These are phyloP conservation scores for Madurella fahalii DNA, from an alignment of 2,329 filamentous ascomycete genomes.

Conservation along the genomic window DNA sequence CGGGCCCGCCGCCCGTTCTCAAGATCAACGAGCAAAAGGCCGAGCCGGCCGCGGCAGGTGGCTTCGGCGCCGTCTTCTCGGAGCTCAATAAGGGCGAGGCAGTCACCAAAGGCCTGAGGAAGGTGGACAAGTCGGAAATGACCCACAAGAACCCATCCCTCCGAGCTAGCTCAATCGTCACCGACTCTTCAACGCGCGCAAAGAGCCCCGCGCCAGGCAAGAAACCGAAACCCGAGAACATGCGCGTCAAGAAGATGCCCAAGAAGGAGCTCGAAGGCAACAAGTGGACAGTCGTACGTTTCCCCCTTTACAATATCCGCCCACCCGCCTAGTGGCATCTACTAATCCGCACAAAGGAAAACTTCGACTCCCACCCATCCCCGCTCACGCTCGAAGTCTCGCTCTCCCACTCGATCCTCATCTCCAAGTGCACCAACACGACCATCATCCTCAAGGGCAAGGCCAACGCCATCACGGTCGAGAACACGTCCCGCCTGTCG, in stretches of 20 bases:
- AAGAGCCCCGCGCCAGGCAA: conserved; percentile 87
- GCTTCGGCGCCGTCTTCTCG: conserved; percentile 84
- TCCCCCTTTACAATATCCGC: background rate
- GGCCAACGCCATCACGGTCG: conserved; percentile 92
- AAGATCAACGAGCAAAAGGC: conserved; percentile 51
- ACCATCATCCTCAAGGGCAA: conserved; percentile 89
- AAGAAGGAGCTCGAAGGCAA: conserved; percentile 78
- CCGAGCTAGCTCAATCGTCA: conserved; percentile 67
- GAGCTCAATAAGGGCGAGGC: conserved; percentile 83
- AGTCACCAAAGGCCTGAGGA: conserved; percentile 85
- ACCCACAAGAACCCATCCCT: conserved; percentile 96
- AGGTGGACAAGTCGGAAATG: conserved; percentile 94
- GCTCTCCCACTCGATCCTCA: conserved; percentile 84
- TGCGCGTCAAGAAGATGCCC: conserved; percentile 77
- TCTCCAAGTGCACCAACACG: conserved; percentile 86
- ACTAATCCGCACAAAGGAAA: conserved; percentile 56
- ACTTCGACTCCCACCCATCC: conserved; percentile 72
- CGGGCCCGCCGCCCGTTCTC: conserved; percentile 64
- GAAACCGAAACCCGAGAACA: conserved; percentile 80
- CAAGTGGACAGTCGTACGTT: conserved; percentile 81
- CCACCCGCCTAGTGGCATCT: background rate
- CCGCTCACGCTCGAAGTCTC: conserved; percentile 78
- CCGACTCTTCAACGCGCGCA: conserved; percentile 56
- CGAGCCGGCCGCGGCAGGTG: conserved; percentile 46
- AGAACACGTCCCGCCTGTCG: conserved; percentile 81